Evolutionary conservation across 2,329 filamentous ascomycete species (phyloP).

Genomic region (Alternaria triticimaculans): DNA sequence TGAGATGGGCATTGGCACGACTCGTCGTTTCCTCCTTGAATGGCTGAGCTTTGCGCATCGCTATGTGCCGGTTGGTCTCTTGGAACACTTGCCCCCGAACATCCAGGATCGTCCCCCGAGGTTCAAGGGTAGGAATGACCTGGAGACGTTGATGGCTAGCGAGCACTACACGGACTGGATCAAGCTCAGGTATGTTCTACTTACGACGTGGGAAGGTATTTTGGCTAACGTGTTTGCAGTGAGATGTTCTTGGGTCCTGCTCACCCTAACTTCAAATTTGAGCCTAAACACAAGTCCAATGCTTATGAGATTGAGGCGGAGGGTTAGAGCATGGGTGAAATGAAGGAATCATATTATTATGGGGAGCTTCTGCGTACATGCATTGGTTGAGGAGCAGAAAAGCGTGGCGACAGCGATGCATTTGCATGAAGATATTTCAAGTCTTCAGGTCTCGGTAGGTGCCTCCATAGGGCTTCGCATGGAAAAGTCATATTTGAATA

Average conservation of each 20-base stretch:
- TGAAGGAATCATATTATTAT: neutral
- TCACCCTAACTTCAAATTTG: constrained; percentile 88
- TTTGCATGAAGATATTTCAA: neutral
- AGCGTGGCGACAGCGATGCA: neutral
- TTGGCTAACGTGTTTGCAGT: constrained; percentile 56
- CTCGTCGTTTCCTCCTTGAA: constrained; percentile 89
- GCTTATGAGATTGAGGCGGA: constrained; percentile 76
- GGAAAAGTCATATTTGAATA: neutral
- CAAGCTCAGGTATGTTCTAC: constrained; percentile 81
- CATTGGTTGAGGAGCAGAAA: neutral
- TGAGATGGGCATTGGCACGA: constrained; percentile 90
- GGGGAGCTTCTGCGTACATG: neutral
- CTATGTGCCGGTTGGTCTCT: constrained; percentile 86
- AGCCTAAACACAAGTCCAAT: constrained; percentile 97
- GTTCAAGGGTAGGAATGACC: constrained; percentile 82
- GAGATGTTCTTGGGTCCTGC: constrained; percentile 97
- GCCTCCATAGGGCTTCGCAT: neutral
- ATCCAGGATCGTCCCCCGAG: constrained; percentile 89
- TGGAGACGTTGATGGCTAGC: constrained; percentile 92
- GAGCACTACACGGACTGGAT: constrained; percentile 97
- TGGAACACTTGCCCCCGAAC: constrained; percentile 86
- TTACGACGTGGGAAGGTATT: neutral
- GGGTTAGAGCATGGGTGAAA: constrained; percentile 21
- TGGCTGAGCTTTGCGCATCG: constrained; percentile 93
- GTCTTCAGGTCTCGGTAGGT: neutral